Percentiles rank a stretch among this genome's conserved stretches.
Evolutionary conservation across 768 basidiomycete species (phyloP).

Genomic region (Exsudoporus frostii): DNA sequence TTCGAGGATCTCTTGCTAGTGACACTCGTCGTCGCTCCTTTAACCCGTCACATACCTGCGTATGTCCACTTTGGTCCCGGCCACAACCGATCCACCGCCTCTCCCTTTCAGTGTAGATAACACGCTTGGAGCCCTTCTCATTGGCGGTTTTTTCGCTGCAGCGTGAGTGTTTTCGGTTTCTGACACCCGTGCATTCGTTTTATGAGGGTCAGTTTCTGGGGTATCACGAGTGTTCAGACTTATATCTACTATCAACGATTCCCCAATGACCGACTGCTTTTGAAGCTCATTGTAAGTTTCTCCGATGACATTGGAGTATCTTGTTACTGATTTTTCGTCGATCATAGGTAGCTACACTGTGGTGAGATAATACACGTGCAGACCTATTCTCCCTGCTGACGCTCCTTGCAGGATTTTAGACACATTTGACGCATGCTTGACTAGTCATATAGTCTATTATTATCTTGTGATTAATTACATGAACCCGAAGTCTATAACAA

Average conservation of each 20-base stretch:
- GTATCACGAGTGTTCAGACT: constrained; percentile 53
- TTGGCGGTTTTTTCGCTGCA: constrained; percentile 52
- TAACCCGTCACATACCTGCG: neutral
- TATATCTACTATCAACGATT: constrained; percentile 46
- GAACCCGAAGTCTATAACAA: constrained; percentile 41
- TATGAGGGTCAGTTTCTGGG: constrained; percentile 46
- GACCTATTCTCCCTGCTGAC: neutral
- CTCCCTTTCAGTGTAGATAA: constrained; percentile 36
- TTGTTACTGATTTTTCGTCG: constrained; percentile 35
- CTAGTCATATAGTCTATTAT: constrained; percentile 53
- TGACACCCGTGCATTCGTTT: neutral
- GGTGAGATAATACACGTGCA: neutral
- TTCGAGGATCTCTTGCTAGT: neutral
- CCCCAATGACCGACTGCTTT: constrained; percentile 30
- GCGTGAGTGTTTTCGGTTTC: constrained; percentile 37
- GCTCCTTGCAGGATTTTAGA: constrained; percentile 38
- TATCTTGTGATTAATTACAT: constrained; percentile 57
- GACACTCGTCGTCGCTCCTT: neutral
- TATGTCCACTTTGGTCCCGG: constrained; percentile 8
- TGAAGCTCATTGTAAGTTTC: constrained; percentile 39
- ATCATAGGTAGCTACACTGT: constrained; percentile 27
- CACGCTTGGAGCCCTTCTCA: constrained; percentile 52
- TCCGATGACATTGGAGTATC: neutral
- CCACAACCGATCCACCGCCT: neutral
- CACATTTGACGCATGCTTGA: constrained; percentile 52